Percentiles rank a stretch among this genome's conserved stretches.
Evolutionary conservation across 106 monocot genomes (phyloP).

Genomic region (Dendrobium catenatum): DNA sequence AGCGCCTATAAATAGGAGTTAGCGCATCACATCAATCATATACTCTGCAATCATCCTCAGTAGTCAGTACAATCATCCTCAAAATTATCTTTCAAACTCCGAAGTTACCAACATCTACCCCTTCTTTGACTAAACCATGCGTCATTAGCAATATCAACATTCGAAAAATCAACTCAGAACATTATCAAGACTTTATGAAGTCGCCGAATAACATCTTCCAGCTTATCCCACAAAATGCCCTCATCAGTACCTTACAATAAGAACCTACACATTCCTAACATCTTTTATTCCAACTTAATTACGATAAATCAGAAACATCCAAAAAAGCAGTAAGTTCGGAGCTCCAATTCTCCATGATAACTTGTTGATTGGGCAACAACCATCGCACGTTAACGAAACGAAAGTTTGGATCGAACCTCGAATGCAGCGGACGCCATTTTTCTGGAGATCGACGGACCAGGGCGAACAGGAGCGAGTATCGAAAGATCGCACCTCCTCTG

Average conservation of each 20-base stretch:
- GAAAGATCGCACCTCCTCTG: slow-evolving; percentile 81
- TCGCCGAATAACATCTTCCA: background rate
- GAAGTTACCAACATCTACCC: too few species aligned
- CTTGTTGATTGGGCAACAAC: background rate
- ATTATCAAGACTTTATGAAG: too few species aligned
- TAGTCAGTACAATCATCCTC: too few species aligned
- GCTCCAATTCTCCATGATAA: background rate
- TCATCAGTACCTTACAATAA: background rate
- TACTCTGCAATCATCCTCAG: too few species aligned
- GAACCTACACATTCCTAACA: background rate
- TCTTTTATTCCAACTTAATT: background rate
- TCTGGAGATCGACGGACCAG: slow-evolving; percentile 53
- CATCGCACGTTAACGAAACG: background rate
- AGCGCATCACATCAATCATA: too few species aligned
- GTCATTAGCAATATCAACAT: too few species aligned
- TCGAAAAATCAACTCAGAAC: too few species aligned
- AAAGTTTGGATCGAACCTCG: slow-evolving; percentile 34
- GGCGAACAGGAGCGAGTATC: slow-evolving; percentile 60
- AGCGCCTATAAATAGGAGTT: too few species aligned
- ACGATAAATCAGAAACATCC: background rate
- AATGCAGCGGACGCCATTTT: slow-evolving; percentile 50
- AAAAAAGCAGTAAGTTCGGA: background rate
- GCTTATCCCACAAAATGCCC: background rate
- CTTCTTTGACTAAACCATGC: too few species aligned
- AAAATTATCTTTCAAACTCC: too few species aligned